Evolutionary conservation across 2,329 filamentous ascomycete genomes (phyloP), one percentile per base, ranked within the genome.

Genomic region (Aspergillus proliferans): DNA sequence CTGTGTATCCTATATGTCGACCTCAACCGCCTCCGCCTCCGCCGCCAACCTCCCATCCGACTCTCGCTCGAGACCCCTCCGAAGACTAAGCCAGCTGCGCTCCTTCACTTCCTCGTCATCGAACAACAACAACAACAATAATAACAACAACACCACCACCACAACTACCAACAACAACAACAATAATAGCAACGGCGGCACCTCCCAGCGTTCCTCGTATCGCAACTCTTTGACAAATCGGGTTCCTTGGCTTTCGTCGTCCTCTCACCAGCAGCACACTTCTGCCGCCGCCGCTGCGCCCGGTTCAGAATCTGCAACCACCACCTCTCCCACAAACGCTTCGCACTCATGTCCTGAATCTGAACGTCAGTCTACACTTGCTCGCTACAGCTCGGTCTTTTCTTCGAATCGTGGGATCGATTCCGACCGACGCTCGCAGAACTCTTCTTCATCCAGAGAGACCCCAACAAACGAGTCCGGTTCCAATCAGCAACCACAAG

Each of bases 51-150:
- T 59, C 53, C 51, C 62, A 49, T 53, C 65, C 50, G 65, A 68
- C 47, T 51, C 52, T 60, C 67, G 67, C 53, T 58, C 62, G 42
- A 62, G 68, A 46, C 66, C 64, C 47, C 60, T 71, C 51, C 67
- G 69, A 42, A 67, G 70, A 44, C 57, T 72, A 43, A 71, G 68
- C 60, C 68, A 68, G 58, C 61, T 72, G 48, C 65, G 68, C 48
- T 61, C 67, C 38, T 52, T 59, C 50, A 56, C 56, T 40, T 42
- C 59, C 42, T 54, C 52, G 18, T 34, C 43, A 41, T n/a, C 60
- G 15, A 21, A 54, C 59, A 44, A 57, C 33, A 53, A 48, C 47
- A 48, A 36, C 18, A 36, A 15, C 14, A 36, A 36, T 5, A 36
- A 8, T 4, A 12, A 10, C 6, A 34, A 22, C 22, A 22, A 22